Conservation (phyloP, 495 filamentous ascomycete species). For the Aspergillus hancockii region DNA sequence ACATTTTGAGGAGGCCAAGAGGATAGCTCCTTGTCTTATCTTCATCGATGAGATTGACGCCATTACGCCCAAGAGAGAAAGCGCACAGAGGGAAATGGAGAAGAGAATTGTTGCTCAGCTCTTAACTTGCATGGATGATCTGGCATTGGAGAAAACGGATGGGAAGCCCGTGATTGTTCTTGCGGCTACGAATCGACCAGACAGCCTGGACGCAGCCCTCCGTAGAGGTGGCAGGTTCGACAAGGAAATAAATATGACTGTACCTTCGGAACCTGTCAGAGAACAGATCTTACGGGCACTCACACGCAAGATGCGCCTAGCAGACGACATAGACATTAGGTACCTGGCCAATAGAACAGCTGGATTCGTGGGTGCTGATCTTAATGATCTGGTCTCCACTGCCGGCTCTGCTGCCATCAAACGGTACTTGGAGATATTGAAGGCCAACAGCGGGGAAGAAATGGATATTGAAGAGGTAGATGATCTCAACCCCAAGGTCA, state of each 20-base stretch:
- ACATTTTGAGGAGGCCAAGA: conserved; percentile 84
- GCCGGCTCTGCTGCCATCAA: conserved; percentile 68
- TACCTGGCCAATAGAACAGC: conserved; percentile 86
- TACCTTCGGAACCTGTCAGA: conserved; percentile 80
- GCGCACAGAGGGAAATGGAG: conserved; percentile 95
- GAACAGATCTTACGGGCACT: conserved; percentile 82
- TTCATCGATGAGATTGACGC: conserved; percentile 98
- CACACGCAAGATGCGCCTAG: conserved; percentile 66
- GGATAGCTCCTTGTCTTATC: conserved; percentile 84
- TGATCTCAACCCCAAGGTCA: conserved; percentile 43
- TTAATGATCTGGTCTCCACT: conserved; percentile 77
- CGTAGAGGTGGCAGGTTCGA: conserved; percentile 86
- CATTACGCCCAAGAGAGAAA: conserved; percentile 92
- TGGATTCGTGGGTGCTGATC: conserved; percentile 94
- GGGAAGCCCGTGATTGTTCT: conserved; percentile 92
- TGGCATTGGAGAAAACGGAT: conserved; percentile 76
- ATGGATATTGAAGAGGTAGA: conserved; percentile 54
- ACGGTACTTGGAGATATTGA: conserved; percentile 54
- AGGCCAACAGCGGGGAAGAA: conserved; percentile 49
- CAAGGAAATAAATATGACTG: conserved; percentile 93
- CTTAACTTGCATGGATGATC: conserved; percentile 82
- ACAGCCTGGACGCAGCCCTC: conserved; percentile 84
- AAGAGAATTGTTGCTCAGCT: conserved; percentile 93
- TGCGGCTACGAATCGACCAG: conserved; percentile 90
- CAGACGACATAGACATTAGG: conserved; percentile 73